phyloP scores from a whole-genome alignment of 2,329 filamentous ascomycete species.

The Fusarium pseudograminearum region DNA sequence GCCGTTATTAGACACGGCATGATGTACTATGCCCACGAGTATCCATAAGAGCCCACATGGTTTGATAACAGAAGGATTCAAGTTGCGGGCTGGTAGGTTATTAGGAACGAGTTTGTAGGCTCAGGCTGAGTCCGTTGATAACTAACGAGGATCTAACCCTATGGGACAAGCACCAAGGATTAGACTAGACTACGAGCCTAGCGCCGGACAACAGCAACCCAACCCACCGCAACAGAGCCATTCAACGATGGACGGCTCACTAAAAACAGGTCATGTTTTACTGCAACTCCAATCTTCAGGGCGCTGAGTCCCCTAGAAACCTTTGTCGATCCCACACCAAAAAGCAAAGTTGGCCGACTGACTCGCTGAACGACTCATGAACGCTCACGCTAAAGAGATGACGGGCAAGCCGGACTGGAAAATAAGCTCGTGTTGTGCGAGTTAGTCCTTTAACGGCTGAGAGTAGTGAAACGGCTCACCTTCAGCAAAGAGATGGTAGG shows the following conservation, averaged over 20 bases:
- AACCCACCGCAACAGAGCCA: neutral
- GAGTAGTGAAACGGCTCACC: neutral
- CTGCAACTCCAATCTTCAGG: neutral
- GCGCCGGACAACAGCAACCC: neutral
- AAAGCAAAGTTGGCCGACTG: slow-evolving; percentile 1
- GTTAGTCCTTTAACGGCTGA: neutral
- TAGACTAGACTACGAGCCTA: neutral
- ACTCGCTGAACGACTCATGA: neutral
- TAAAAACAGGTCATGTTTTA: slow-evolving; percentile 11
- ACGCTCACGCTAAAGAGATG: neutral
- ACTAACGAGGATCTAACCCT: neutral
- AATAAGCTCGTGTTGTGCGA: neutral
- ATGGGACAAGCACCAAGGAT: slow-evolving; percentile 3
- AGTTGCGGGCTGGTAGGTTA: neutral
- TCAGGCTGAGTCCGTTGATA: neutral
- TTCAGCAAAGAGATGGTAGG: neutral
- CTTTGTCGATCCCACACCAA: neutral
- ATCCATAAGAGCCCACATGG: slow-evolving; percentile 18
- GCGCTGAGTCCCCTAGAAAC: neutral
- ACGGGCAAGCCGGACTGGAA: neutral
- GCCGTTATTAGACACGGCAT: slow-evolving; percentile 1
- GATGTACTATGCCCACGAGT: neutral
- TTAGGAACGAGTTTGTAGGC: neutral
- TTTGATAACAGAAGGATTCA: neutral
- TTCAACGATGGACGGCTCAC: neutral